Evolutionary conservation across 2,329 filamentous ascomycete species (phyloP), one percentile per base, ranked within the genome.

Genomic region (Beauveria australis): DNA sequence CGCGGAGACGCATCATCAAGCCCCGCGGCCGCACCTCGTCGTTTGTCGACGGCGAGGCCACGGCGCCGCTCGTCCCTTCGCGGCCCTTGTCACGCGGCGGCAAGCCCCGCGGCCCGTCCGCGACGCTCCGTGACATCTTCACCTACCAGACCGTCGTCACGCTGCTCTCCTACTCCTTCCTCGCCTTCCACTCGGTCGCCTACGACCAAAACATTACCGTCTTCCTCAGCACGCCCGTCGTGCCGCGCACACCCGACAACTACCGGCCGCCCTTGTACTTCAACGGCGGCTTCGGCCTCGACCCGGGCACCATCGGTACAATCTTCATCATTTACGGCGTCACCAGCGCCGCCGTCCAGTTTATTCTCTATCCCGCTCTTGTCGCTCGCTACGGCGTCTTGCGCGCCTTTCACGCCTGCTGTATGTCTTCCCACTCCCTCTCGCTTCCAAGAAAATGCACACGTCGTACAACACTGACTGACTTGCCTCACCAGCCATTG

Each of bases 141-240:
- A 88, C 85, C 0, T 79, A 78, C 1, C 91, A 96, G 72, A 89
- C 90, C 0, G 79, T 82, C 37, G 79, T 94, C 60, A 89, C 92
- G 65, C 79, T 97, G 1, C 64, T 90, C 2, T 81, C 87, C 0
- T 97, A 97, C 73, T 88, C 88, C 1, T 79, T 94, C 54, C 79
- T 97, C 19, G 89, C 91, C 0, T 81, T 95, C 53, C 92, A 96
- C 73, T 87, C 85, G 0, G 85, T 95, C 44, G 87, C 91, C 1
- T 97, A 87, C 69, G 93, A 97, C 73, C 92, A 96, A 69, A 80
- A 93, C 2, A 82, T 97, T 1, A 89, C 92, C 3, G 91, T 97
- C 1, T 96, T 96, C 72, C 82, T 97, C 68, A 89, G 96, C 73
- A 88, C 91, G 65, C 88, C 89, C 0, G 69, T 79, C 5, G 73